Evolutionary conservation across 306 rosid species (phyloP).

Genomic region (Rosa chinensis): DNA sequence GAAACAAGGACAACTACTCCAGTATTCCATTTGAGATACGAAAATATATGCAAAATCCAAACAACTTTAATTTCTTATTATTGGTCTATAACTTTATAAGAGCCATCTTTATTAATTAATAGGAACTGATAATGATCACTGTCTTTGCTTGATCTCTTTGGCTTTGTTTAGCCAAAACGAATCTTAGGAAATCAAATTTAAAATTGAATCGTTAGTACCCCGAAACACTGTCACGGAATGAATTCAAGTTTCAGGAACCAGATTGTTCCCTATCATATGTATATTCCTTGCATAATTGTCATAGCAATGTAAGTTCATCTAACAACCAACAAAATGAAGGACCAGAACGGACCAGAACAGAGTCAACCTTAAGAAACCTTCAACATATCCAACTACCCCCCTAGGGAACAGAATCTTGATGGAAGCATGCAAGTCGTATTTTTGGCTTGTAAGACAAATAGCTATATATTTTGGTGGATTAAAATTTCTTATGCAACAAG

Average conservation of each 20-base stretch:
- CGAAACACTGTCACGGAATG: background rate
- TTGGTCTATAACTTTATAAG: background rate
- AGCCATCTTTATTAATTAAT: background rate
- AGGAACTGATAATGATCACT: background rate
- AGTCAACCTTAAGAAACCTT: background rate
- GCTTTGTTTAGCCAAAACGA: background rate
- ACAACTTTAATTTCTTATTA: background rate
- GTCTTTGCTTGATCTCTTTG: background rate
- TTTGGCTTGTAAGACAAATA: background rate
- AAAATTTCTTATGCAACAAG: no score
- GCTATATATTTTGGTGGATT: no score
- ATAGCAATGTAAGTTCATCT: background rate
- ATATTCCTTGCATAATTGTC: background rate
- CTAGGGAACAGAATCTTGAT: background rate
- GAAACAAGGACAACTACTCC: background rate
- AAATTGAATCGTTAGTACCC: background rate
- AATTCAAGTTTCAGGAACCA: background rate
- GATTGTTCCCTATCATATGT: background rate
- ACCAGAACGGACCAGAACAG: background rate
- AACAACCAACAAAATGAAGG: background rate
- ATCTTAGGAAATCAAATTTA: background rate
- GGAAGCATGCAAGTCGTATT: background rate
- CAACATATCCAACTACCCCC: constrained; percentile 3
- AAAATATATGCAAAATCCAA: background rate
- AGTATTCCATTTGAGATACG: background rate